These are phyloP conservation scores for Chenopodium formosanum DNA, from an alignment of 148 eudicot species.

Conservation along the genomic window DNA sequence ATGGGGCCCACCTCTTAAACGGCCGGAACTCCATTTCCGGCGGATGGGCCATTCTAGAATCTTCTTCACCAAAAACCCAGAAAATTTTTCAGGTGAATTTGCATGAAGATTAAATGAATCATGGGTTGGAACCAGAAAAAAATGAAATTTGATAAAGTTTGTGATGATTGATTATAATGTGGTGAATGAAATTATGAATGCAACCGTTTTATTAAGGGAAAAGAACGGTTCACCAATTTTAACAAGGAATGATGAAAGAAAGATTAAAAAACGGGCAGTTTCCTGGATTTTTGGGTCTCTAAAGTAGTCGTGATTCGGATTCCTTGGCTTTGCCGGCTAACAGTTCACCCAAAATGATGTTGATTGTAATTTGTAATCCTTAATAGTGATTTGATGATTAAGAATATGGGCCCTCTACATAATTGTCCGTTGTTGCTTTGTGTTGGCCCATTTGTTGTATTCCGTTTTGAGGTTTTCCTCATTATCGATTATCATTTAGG, in stretches of 20 bases:
- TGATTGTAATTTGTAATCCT: neutral
- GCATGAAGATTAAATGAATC: neutral
- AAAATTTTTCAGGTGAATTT: neutral
- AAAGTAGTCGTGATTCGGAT: neutral
- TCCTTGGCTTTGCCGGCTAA: slow-evolving; percentile 6
- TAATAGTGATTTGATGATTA: neutral
- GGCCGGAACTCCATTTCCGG: slow-evolving; percentile 33
- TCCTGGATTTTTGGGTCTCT: neutral
- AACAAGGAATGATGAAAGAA: neutral
- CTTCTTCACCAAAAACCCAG: neutral
- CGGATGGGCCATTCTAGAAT: slow-evolving; percentile 5
- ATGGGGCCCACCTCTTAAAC: slow-evolving; percentile 47
- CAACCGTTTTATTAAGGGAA: neutral
- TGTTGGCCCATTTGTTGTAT: neutral
- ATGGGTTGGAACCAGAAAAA: neutral
- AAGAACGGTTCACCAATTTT: neutral
- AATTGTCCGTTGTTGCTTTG: neutral
- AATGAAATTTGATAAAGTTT: neutral
- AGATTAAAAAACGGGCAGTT: neutral
- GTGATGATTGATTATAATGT: neutral
- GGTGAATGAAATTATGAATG: neutral
- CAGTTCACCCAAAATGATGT: neutral
- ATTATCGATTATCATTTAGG: no score
- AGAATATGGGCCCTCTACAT: neutral
- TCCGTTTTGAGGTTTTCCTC: neutral